These are phyloP conservation scores for Paraphysoderma sedebokerense DNA, from an alignment of 371 early-diverging fungal species.

Conservation along the genomic window DNA sequence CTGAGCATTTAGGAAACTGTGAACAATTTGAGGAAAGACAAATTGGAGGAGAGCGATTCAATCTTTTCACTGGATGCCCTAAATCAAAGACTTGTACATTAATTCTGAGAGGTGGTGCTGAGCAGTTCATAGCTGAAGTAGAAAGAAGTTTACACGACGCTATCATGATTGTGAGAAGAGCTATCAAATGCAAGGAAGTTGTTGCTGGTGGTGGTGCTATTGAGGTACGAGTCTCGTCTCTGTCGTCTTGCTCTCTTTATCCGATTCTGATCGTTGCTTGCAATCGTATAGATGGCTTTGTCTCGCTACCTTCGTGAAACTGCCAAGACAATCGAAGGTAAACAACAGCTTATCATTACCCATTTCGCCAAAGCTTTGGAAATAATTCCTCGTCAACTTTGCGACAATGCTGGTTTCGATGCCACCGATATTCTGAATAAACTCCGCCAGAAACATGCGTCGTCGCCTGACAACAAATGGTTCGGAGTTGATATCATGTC, in stretches of 20 bases:
- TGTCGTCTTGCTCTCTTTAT: constrained; percentile 6
- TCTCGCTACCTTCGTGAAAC: constrained; percentile 85
- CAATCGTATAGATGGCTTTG: constrained; percentile 68
- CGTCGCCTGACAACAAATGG: constrained; percentile 50
- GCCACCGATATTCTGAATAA: constrained; percentile 96
- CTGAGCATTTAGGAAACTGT: constrained; percentile 77
- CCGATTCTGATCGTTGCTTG: neutral
- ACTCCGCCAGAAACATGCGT: constrained; percentile 87
- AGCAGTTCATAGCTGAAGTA: constrained; percentile 99
- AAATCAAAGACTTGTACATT: constrained; percentile 91
- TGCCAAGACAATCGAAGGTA: constrained; percentile 81
- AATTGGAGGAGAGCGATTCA: constrained; percentile 95
- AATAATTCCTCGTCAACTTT: constrained; percentile 95
- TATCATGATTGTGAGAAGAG: constrained; percentile 95
- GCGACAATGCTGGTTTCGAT: constrained; percentile 99
- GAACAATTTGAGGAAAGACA: constrained; percentile 94
- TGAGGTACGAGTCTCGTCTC: constrained; percentile 28
- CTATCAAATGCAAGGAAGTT: constrained; percentile 82
- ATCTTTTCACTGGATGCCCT: constrained; percentile 86
- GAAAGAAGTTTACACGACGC: constrained; percentile 98
- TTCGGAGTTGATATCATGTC: constrained; percentile 84
- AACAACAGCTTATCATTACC: constrained; percentile 90
- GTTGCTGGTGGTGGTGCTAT: constrained; percentile 98
- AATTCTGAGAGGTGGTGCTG: constrained; percentile 96
- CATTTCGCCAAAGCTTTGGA: constrained; percentile 98